Conservation (phyloP, 257 asterid species). For the Solanum etuberosum region DNA sequence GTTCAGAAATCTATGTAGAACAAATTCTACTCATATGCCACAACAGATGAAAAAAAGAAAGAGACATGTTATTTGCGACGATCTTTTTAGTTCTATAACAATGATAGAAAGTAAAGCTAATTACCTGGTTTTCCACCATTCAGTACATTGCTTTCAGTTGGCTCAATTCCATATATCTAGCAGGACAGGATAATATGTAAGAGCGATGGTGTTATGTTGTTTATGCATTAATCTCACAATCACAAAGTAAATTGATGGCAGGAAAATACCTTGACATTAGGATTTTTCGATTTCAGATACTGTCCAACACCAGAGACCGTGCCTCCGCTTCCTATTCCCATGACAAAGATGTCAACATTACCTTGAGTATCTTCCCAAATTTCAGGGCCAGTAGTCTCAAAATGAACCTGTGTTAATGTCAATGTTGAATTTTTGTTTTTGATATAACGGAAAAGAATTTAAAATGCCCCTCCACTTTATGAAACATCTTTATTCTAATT, state of each 20-base stretch:
- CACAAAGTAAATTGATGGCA: neutral
- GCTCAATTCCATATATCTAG: conserved; percentile 65
- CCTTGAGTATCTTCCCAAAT: conserved; percentile 66
- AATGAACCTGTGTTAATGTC: conserved; percentile 35
- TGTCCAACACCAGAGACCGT: conserved; percentile 64
- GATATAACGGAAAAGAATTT: neutral
- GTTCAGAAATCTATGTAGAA: neutral
- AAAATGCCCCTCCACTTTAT: neutral
- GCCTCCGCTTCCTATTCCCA: conserved; percentile 82
- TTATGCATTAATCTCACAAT: neutral
- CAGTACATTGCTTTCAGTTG: conserved; percentile 45
- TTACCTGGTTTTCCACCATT: conserved; percentile 78
- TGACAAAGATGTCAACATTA: conserved; percentile 46
- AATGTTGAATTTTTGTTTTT: neutral
- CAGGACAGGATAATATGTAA: neutral
- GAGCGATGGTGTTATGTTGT: neutral
- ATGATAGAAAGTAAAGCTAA: neutral
- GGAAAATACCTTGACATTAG: conserved; percentile 39
- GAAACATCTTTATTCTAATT: neutral
- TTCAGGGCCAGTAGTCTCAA: conserved; percentile 78
- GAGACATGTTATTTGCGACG: neutral
- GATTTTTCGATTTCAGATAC: conserved; percentile 50
- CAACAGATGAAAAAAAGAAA: neutral
- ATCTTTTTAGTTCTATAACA: neutral
- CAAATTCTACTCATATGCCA: neutral